Base-by-base conservation (phyloP, 1,284 basidiomycete genomes). In the Bondarzewia mesenterica region DNA sequence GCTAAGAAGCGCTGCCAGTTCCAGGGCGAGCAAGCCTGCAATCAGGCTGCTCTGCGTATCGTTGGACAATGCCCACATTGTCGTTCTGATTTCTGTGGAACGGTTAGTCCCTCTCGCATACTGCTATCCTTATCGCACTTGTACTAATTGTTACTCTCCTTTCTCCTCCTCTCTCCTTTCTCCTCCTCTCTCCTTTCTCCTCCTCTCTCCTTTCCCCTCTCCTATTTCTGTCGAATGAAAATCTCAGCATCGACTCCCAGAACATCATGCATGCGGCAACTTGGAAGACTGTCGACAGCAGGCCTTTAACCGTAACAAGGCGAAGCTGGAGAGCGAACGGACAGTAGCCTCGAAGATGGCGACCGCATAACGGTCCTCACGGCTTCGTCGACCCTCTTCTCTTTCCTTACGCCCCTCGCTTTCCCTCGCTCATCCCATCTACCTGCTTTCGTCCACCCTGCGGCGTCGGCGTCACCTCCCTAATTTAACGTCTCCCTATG, bases 281-380 rank as follows among this genome's bases (percentile, higher is more conserved):
- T 69, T 92, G 52, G 82, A 86, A 62, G 81, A 82, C 62, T 91
- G 89, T 67, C 72, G 82, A 56, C 83, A 89, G 64, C 83, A 88
- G 64, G 89, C 89, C 12, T 91, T 90, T 62, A 80, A 89, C 58
- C 76, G 79, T 61, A 91, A 91, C 73, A 90, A 91, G 78, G 75
- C 72, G 48, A 88, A 88, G 71, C 71, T 92, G 51, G 89, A 90
- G 73, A 80, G 80, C 56, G 89, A 92, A 68, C 79, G 84, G 65
- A 91, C 89, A n/a, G 82, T 88, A 27, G 82, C 83, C 32, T 72
- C 82, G 60, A 91, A 91, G 81, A 82, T 92, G 75, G 80, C 83
- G 50, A 82, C 79, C 45, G 85, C 83, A 64, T 90, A 71, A 73
- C 48, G 48, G 37, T 4, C 12, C n/a, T 18, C 16, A 16, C 21